Percentiles rank a stretch among this genome's conserved stretches.
Evolutionary conservation across 2,329 filamentous ascomycete species (phyloP).

Genomic region (Gliomastix tumulicola): DNA sequence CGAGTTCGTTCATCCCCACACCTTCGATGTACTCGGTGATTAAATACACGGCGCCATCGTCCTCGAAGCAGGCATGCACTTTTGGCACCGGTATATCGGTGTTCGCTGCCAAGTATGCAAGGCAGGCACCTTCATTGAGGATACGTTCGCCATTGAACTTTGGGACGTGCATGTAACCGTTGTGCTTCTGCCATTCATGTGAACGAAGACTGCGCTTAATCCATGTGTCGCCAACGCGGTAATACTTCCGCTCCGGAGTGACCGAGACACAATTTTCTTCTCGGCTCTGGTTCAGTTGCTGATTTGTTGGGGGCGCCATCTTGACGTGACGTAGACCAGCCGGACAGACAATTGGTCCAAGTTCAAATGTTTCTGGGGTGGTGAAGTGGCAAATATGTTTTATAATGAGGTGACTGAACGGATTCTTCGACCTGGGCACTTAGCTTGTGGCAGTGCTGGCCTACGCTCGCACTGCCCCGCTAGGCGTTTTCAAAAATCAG

Average conservation of each 20-base stretch:
- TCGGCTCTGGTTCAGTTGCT: constrained; percentile 1
- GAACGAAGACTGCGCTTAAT: constrained; percentile 22
- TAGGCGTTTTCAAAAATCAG: too few relatives aligned
- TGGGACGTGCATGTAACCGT: constrained; percentile 17
- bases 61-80: constrained; percentile 16
- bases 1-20: constrained; percentile 17
- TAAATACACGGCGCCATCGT: constrained; percentile 19
- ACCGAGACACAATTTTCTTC: constrained; percentile 15
- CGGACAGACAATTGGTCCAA: too few relatives aligned
- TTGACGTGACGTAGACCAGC: too few relatives aligned
- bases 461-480: too few relatives aligned
- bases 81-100: constrained; percentile 19
- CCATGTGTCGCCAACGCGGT: constrained; percentile 14
- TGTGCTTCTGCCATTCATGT: constrained; percentile 14
- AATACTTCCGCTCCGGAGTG: constrained; percentile 20
- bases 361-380: too few relatives aligned
- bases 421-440: too few relatives aligned
- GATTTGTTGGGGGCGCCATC: not conserved
- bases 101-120: constrained; percentile 13
- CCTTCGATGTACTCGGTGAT: constrained; percentile 20
- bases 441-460: too few relatives aligned
- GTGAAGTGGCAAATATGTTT: too few relatives aligned
- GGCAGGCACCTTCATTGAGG: constrained; percentile 18
- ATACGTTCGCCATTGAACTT: constrained; percentile 15
- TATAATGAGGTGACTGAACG: too few relatives aligned